Base-by-base conservation (phyloP, 164 flowering plant species). In the Vitis labrusca region DNA sequence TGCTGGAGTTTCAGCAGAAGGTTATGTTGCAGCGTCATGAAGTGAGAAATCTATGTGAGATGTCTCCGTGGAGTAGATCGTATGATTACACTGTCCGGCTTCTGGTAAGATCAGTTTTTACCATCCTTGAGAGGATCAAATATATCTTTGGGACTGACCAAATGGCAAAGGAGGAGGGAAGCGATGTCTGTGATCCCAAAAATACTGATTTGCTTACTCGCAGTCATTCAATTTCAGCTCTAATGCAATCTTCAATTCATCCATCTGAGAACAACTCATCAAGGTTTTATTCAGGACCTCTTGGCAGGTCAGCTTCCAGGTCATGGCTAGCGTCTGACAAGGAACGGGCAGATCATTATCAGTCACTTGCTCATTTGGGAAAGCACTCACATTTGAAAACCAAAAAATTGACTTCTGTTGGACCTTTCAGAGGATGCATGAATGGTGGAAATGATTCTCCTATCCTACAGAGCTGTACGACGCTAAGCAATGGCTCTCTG, bases 1-100 rank as follows among this genome's bases (percentile, higher is more conserved):
- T 86, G 75, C 76, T 78, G 1, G 90, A 89, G 77, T 83, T 79
- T 70, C 87, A 78, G 77, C 84, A 89, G 76, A 87, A 83, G 75
- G 89, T 89, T 29, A 8, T 61, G 65, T 80, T 80, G 80, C 91
- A 85, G 63, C 82, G 83, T 8, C 89, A 81, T 69, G 87, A 82
- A 66, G 89, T 89, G 65, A 87, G 52, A 67, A 75, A 75, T 71
- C 71, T 89, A 9, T 77, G 78, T 11, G 88, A 83, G 52, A 77
- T 77, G 80, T 89, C 88, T 47, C 89, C 87, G 0, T 85, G 89
- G 91, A 74, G 66, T 29, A 71, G 85, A 73, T 79, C 82, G 5
- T 79, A 80, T 63, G 88, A 85, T 69, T 87, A 85, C 65, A 70
- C 60, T 44, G 85, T 84, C 23, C 77, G 82, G 11, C 79, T 89